phyloP scores from a whole-genome alignment of 805 yeast species.

The Metschnikowia anglica region DNA sequence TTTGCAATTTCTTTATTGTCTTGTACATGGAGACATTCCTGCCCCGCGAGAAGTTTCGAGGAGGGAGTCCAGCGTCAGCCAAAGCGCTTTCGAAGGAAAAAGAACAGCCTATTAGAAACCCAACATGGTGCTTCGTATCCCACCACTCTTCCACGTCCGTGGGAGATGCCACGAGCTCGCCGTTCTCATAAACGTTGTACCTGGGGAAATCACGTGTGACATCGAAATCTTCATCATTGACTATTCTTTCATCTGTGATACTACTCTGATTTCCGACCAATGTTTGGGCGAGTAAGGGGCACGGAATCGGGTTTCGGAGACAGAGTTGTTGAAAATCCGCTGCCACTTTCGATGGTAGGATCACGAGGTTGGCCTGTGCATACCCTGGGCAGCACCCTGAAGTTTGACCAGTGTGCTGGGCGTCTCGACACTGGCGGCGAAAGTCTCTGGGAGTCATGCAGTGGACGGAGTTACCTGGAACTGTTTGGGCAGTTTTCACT shows the following conservation, averaged over 20 bases:
- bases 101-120: slow-evolving; percentile 44
- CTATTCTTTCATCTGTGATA: slow-evolving; percentile 5
- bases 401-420: slow-evolving; percentile 10
- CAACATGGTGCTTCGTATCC: slow-evolving; percentile 33
- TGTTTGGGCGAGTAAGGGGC: slow-evolving; percentile 37
- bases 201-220: slow-evolving; percentile 35
- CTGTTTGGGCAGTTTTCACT: neutral
- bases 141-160: slow-evolving; percentile 30
- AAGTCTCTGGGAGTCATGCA: slow-evolving; percentile 9
- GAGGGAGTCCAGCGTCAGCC: slow-evolving; percentile 27
- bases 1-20: slow-evolving; percentile 16
- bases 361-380: slow-evolving; percentile 40
- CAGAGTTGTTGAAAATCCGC: slow-evolving; percentile 37
- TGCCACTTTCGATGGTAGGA: slow-evolving; percentile 32
- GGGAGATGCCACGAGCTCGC: slow-evolving; percentile 25
- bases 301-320: slow-evolving; percentile 38
- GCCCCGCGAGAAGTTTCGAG: slow-evolving; percentile 22
- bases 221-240: slow-evolving; percentile 23
- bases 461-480: neutral
- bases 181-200: slow-evolving; percentile 34
- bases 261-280: slow-evolving; percentile 23
- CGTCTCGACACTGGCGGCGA: slow-evolving; percentile 8
- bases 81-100: slow-evolving; percentile 41
- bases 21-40: slow-evolving; percentile 17
- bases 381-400: slow-evolving; percentile 25